Conservation (phyloP, 345 rosid genomes). For the Bruguiera gymnorhiza region DNA sequence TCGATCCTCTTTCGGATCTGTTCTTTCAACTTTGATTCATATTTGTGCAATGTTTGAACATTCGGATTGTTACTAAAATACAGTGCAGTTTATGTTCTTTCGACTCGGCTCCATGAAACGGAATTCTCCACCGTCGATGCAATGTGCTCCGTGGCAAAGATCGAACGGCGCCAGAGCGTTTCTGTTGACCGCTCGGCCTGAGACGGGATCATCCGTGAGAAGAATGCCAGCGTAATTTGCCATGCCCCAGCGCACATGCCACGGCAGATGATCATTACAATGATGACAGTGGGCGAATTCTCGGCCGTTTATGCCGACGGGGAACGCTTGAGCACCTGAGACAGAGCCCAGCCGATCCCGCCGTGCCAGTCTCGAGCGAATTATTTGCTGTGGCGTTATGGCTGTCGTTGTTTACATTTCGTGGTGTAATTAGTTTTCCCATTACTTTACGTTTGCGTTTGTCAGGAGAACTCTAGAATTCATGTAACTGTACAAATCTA, state of each 20-base stretch:
- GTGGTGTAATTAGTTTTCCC: too few relatives aligned
- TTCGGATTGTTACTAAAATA: too few relatives aligned
- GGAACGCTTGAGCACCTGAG: constrained; percentile 68
- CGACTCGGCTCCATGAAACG: too few relatives aligned
- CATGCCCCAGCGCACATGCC: constrained; percentile 67
- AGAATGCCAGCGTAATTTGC: constrained; percentile 61
- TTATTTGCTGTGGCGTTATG: neutral
- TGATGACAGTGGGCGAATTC: neutral
- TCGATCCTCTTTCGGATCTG: too few relatives aligned
- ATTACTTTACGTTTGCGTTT: too few relatives aligned
- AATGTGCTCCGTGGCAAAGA: constrained; percentile 55
- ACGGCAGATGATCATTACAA: constrained; percentile 51
- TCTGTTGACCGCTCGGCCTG: constrained; percentile 67
- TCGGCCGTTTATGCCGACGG: constrained; percentile 75
- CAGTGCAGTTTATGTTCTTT: too few relatives aligned
- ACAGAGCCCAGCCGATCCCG: constrained; percentile 64
- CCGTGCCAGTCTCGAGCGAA: constrained; percentile 80
- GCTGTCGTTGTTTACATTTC: neutral
- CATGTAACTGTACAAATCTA: too few relatives aligned
- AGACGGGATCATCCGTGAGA: constrained; percentile 45
- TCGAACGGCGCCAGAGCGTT: constrained; percentile 57
- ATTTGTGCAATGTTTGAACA: too few relatives aligned
- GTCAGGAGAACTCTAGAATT: too few relatives aligned
- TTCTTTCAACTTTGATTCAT: too few relatives aligned
- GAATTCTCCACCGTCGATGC: constrained; percentile 88